Conservation (phyloP, 2,329 filamentous ascomycete genomes). For the Claviceps pusilla region DNA sequence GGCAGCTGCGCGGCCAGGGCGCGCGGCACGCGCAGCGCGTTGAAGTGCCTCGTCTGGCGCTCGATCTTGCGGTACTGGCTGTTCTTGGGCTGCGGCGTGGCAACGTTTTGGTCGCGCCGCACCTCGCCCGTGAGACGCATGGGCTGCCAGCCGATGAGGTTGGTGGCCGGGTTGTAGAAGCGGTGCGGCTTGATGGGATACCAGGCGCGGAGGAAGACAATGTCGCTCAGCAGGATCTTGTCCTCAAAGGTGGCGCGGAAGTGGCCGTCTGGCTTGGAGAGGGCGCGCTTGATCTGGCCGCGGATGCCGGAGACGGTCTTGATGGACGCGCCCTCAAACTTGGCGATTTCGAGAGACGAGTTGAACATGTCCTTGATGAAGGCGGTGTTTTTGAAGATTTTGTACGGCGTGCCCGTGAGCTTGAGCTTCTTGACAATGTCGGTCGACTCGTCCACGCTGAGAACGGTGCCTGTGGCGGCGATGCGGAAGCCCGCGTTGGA, state of each 20-base stretch:
- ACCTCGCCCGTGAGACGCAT: constrained; percentile 94
- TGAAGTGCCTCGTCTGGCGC: constrained; percentile 59
- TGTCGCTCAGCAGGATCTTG: constrained; percentile 92
- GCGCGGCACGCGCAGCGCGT: constrained; percentile 60
- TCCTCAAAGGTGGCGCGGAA: constrained; percentile 97
- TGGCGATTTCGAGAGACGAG: constrained; percentile 82
- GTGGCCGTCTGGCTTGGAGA: constrained; percentile 85
- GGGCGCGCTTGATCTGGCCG: constrained; percentile 91
- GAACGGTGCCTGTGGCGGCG: constrained; percentile 81
- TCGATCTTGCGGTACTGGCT: constrained; percentile 64
- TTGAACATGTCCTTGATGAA: constrained; percentile 99
- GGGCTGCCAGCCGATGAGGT: constrained; percentile 79
- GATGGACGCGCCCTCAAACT: constrained; percentile 92
- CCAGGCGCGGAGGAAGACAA: constrained; percentile 93
- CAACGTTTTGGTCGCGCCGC: constrained; percentile 57
- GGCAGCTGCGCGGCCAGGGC: constrained; percentile 72
- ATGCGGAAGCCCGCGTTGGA: constrained; percentile 83
- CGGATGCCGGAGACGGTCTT: constrained; percentile 91
- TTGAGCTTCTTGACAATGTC: constrained; percentile 99
- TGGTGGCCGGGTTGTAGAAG: constrained; percentile 94
- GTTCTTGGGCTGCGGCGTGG: constrained; percentile 69
- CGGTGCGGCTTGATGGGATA: constrained; percentile 88
- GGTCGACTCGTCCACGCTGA: constrained; percentile 86
- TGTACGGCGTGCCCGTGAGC: constrained; percentile 82
- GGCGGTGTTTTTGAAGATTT: constrained; percentile 98